Base-by-base conservation (phyloP, 2,329 filamentous ascomycete genomes). In the Exophiala oligosperma region DNA sequence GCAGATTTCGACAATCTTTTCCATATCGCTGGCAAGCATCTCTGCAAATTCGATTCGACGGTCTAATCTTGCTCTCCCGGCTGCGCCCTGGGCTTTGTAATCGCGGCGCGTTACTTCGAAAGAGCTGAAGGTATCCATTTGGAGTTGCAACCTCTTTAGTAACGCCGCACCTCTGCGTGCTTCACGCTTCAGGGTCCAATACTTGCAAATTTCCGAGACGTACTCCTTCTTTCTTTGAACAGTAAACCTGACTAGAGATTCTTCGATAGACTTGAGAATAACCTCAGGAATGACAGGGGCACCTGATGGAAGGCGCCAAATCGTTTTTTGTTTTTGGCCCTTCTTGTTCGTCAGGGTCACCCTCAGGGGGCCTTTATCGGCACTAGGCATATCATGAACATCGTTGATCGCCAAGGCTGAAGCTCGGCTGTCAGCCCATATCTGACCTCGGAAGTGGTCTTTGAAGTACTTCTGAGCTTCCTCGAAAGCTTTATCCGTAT, bases 101-200 rank as follows among this genome's bases (percentile, higher is more conserved):
- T 97, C 93, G 59, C 94, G 88, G 52, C 94, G 84, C 1, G 94
- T 97, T 64, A 99, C 87, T 74, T 99, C 94, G 89, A 97, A 96
- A 0, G 92, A 96, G 5, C 93, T 93, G 73, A 97, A 99, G 0
- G 91, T 91, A 73, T 97, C 93, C 82, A 97, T 89, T 73, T 97
- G 92, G 57, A 97, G 77, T 72, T 99, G 94, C 21, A 99, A 81
- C 37, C 94, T 86, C 76, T 97, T 97, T 59, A 99, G 82, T 55
- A 99, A 80, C 3, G 94, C 91, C 29, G 94, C 94, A 48, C 94
- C 94, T 58, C 94, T 84, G 35, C 94, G 86, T 61, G 93, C 90
- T 73, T 99, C 94, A 56, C 94, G 86, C 77, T 99, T 99, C 63
- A 99, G 75, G 0, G 94, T 97, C 94, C 94, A 99, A 75, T 97